phyloP scores from a whole-genome alignment of 306 rosid genomes.

The Castanea crenata region DNA sequence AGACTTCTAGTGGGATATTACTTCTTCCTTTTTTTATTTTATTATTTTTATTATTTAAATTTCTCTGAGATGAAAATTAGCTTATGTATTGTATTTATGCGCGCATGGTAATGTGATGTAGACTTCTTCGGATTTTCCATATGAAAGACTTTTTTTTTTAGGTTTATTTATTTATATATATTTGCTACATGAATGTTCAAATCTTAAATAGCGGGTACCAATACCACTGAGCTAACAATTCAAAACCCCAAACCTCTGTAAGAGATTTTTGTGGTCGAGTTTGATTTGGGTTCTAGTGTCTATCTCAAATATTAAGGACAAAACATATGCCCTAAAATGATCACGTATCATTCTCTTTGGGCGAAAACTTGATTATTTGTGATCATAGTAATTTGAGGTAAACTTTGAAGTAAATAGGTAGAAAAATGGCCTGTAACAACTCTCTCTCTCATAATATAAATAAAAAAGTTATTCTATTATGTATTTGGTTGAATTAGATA shows the following conservation, averaged over 20 bases:
- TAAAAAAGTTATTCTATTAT: neutral
- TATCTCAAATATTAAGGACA: too few relatives aligned
- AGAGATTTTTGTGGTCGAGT: too few relatives aligned
- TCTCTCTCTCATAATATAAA: neutral
- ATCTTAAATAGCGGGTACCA: too few relatives aligned
- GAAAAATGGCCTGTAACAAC: too few relatives aligned
- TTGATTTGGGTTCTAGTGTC: too few relatives aligned
- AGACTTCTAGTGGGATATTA: conserved; percentile 25
- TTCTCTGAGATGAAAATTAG: neutral
- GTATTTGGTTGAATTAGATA: neutral
- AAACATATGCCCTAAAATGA: too few relatives aligned
- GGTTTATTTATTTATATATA: too few relatives aligned
- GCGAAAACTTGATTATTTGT: too few relatives aligned
- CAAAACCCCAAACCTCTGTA: too few relatives aligned
- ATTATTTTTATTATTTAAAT: neutral
- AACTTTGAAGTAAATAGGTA: neutral
- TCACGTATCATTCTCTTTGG: too few relatives aligned
- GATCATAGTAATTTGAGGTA: neutral
- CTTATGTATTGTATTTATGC: neutral
- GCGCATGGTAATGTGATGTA: neutral
- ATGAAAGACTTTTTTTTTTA: neutral
- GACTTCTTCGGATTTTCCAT: neutral
- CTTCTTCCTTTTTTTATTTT: neutral
- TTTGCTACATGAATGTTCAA: too few relatives aligned
- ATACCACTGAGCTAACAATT: too few relatives aligned